Conservation (phyloP, 306 rosid species). For the Begonia loranthoides region DNA sequence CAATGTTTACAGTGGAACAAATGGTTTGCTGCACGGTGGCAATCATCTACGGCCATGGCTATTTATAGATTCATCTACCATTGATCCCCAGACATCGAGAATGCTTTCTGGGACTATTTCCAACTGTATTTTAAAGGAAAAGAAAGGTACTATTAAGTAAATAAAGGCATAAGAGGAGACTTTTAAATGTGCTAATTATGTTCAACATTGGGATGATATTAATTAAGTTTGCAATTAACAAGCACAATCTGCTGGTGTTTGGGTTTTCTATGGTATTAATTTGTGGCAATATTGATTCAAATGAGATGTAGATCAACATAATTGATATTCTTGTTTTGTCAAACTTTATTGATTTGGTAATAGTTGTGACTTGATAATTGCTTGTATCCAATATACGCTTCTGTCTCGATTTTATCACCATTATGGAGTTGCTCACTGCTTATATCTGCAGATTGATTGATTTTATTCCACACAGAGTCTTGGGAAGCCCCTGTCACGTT, state of each 20-base stretch:
- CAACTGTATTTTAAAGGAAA: constrained; percentile 42
- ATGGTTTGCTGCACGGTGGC: constrained; percentile 78
- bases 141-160: constrained; percentile 35
- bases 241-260: too few species aligned
- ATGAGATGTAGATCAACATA: too few species aligned
- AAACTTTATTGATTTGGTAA: too few species aligned
- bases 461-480: constrained; percentile 24
- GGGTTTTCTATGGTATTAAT: too few species aligned
- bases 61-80: constrained; percentile 79
- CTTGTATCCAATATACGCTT: constrained; percentile 3
- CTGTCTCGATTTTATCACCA: background rate
- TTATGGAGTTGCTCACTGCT: background rate
- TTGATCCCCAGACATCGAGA: constrained; percentile 86
- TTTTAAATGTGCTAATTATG: too few species aligned
- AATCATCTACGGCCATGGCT: constrained; percentile 61
- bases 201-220: too few species aligned
- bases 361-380: constrained; percentile 4
- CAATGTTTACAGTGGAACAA: constrained; percentile 73
- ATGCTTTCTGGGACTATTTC: constrained; percentile 54
- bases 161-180: constrained; percentile 10
- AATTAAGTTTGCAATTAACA: too few species aligned
- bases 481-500: constrained; percentile 45
- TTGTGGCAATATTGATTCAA: too few species aligned
- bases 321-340: too few species aligned
- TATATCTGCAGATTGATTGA: constrained; percentile 11